Percentiles rank a stretch among this genome's conserved stretches.
Evolutionary conservation across 345 rosid genomes (phyloP).

Genomic region (Brassica incana): DNA sequence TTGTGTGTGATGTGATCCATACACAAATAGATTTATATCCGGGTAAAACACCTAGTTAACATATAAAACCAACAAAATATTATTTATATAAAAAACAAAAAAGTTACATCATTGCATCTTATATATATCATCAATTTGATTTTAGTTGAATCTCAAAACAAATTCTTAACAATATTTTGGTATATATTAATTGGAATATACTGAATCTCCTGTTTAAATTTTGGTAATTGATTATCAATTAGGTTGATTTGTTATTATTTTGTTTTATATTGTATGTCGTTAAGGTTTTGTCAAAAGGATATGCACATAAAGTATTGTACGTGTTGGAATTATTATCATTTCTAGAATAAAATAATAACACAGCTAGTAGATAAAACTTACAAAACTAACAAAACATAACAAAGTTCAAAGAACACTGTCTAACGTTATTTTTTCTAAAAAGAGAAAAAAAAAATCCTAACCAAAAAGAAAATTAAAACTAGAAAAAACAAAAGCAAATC

Average conservation of each 20-base stretch:
- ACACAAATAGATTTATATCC: too few species aligned
- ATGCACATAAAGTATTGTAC: background rate
- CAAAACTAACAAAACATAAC: background rate
- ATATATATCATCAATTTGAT: background rate
- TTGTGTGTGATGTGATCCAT: too few species aligned
- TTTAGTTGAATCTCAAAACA: background rate
- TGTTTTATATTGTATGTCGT: background rate
- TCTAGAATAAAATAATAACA: background rate
- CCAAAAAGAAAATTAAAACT: background rate
- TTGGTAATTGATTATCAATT: background rate
- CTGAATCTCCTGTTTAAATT: background rate
- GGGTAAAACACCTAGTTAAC: too few species aligned
- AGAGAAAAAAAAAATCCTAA: background rate
- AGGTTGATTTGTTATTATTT: background rate
- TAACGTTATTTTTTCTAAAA: background rate
- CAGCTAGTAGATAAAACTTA: background rate
- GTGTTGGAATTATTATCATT: background rate
- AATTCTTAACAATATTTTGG: background rate
- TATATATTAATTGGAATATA: background rate
- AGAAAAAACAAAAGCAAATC: background rate
- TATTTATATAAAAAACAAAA: too few species aligned
- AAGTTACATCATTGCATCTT: too few species aligned
- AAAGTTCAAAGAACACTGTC: constrained; percentile 1
- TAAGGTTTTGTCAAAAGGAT: background rate
- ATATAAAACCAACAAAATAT: too few species aligned